Base-by-base conservation (phyloP, 2,329 filamentous ascomycete genomes). In the Fusarium decemcellulare region DNA sequence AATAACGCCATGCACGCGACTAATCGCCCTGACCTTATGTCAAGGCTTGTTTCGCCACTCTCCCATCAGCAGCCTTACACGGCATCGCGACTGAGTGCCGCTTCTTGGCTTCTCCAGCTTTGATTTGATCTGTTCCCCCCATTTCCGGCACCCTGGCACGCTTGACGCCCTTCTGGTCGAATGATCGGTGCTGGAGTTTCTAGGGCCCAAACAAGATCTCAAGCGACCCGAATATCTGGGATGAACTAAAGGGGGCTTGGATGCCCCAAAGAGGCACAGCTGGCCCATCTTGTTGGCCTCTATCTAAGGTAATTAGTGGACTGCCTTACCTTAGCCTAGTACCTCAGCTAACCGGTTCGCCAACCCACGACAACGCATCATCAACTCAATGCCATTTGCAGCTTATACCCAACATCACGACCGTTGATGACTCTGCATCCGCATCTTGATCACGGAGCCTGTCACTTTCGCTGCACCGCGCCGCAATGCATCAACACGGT, bases 191-290 rank as follows among this genome's bases (percentile, higher is more conserved):
- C 67, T 60, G 66, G 68, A 71, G 67, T 65, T 62, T 71, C 74
- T 76, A 73, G 76, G 75, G 74, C 75, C 72, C 73, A 75, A 74
- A 77, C 73, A 78, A 78, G 78, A 80, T 79, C 77, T 79, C 76
- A 76, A 76, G 76, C 75, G 80, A 81, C 77, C 80, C 80, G 72
- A 75, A 67, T 71, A 72, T 75, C 74, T 74, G 80, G 80, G 77
- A 81, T 74, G 74, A 77, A 78, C 80, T 81, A 81, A 79, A 77
- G 75, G 72, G 76, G 71, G 67, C 73, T 65, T 70, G 60, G 65
- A 75, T 74, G 73, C 66, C 72, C 71, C 68, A 74, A 74, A 70
- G 70, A 71, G 77, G 78, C 78, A 78, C 76, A 78, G 75, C 72
- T 70, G 66, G 55, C 64, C 70, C 71, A 72, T 71, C 61, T 72